Evolutionary conservation across 2,329 filamentous ascomycete species (phyloP).

Genomic region (Drechslerella dactyloides): DNA sequence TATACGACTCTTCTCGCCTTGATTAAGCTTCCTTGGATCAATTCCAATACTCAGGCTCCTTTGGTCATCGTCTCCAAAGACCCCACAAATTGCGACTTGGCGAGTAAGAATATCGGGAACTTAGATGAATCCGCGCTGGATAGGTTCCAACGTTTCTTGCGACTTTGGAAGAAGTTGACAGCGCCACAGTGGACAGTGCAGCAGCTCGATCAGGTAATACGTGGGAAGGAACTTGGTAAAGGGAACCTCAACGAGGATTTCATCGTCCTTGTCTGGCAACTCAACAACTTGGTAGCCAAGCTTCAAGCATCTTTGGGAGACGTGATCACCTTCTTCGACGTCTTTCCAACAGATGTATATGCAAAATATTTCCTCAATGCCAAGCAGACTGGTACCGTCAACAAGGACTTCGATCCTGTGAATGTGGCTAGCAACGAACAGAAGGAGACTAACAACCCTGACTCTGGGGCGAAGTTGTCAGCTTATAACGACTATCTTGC

Average conservation of each 20-base stretch:
- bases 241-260: not conserved
- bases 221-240: not conserved
- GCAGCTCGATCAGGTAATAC: constrained; percentile 5
- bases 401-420: constrained; percentile 7
- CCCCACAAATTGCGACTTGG: constrained; percentile 1
- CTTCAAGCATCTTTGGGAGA: not conserved
- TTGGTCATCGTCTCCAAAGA: not conserved
- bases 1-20: constrained; percentile 8
- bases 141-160: constrained; percentile 16
- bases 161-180: constrained; percentile 10
- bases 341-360: not conserved
- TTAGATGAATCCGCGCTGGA: constrained; percentile 1
- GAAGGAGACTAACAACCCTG: not conserved
- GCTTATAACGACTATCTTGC: constrained; percentile 8
- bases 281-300: not conserved
- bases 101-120: not conserved
- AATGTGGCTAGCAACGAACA: not conserved
- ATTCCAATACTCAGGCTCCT: not conserved
- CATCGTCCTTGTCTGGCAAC: not conserved
- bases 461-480: not conserved
- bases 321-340: constrained; percentile 1
- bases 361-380: constrained; percentile 7
- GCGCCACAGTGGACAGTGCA: constrained; percentile 1
- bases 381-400: constrained; percentile 5
- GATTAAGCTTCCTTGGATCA: constrained; percentile 3